phyloP scores from a whole-genome alignment of 1,139 yeast genomes.

The Suhomyces panamericanus region DNA sequence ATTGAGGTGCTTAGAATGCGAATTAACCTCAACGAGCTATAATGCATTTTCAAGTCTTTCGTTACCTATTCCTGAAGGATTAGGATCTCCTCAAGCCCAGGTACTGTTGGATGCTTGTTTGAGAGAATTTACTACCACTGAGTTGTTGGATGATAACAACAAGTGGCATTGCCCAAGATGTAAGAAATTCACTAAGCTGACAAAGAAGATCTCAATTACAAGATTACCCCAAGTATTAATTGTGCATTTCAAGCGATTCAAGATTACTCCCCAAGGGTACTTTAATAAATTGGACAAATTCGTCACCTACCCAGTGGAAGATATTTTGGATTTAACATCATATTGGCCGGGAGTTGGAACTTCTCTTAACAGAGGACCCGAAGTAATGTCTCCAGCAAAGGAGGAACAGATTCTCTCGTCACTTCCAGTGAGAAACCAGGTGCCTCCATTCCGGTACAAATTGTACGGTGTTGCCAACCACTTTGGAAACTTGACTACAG shows the following conservation, averaged over 20 bases:
- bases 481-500: slow-evolving; percentile 75
- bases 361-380: slow-evolving; percentile 19
- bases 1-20: slow-evolving; percentile 73
- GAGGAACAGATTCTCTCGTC: slow-evolving; percentile 48
- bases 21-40: slow-evolving; percentile 81
- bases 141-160: slow-evolving; percentile 74
- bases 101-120: slow-evolving; percentile 64
- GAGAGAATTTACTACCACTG: slow-evolving; percentile 65
- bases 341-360: slow-evolving; percentile 72
- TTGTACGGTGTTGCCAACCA: slow-evolving; percentile 90
- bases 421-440: slow-evolving; percentile 72
- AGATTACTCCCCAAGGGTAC: slow-evolving; percentile 44
- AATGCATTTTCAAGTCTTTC: slow-evolving; percentile 77
- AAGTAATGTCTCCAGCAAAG: slow-evolving; percentile 23
- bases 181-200: slow-evolving; percentile 61
- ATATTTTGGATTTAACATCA: slow-evolving; percentile 61
- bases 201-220: slow-evolving; percentile 68
- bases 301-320: slow-evolving; percentile 59
- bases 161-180: slow-evolving; percentile 91
- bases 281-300: slow-evolving; percentile 62
- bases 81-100: slow-evolving; percentile 17
- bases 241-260: slow-evolving; percentile 79
- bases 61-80: slow-evolving; percentile 63
- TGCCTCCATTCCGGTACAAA: slow-evolving; percentile 76
- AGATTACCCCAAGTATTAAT: slow-evolving; percentile 72